phyloP scores from a whole-genome alignment of 106 monocot species.

The Gastrodia elata region DNA sequence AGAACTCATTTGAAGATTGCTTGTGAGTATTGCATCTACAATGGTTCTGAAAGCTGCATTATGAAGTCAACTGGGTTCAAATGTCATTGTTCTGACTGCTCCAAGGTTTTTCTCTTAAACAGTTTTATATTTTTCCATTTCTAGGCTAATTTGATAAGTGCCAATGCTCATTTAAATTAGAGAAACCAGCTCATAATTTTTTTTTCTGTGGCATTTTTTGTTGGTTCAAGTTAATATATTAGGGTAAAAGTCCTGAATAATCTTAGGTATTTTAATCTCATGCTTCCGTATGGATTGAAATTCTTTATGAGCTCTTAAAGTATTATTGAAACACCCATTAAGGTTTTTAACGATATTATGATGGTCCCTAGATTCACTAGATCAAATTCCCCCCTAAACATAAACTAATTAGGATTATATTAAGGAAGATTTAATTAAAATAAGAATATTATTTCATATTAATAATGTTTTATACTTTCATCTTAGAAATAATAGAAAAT shows the following conservation, averaged over 20 bases:
- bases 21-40: slow-evolving; percentile 48
- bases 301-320: neutral
- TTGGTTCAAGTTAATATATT: neutral
- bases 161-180: neutral
- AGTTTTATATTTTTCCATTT: neutral
- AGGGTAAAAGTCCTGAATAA: neutral
- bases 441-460: too few species aligned
- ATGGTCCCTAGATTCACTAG: neutral
- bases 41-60: slow-evolving; percentile 47
- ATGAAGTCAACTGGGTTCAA: slow-evolving; percentile 68
- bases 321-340: neutral
- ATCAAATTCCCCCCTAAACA: neutral
- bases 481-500: too few species aligned
- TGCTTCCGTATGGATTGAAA: neutral
- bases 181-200: neutral
- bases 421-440: too few species aligned
- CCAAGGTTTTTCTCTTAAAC: slow-evolving; percentile 31
- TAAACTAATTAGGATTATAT: too few species aligned
- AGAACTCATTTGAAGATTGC: slow-evolving; percentile 40
- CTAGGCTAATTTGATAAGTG: neutral
- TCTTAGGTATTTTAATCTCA: neutral
- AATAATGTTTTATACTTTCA: too few species aligned
- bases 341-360: neutral
- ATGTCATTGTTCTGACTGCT: slow-evolving; percentile 62
- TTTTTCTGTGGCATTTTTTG: neutral